phyloP scores from a whole-genome alignment of 2,329 filamentous ascomycete genomes.

The Sporothrix phasma region DNA sequence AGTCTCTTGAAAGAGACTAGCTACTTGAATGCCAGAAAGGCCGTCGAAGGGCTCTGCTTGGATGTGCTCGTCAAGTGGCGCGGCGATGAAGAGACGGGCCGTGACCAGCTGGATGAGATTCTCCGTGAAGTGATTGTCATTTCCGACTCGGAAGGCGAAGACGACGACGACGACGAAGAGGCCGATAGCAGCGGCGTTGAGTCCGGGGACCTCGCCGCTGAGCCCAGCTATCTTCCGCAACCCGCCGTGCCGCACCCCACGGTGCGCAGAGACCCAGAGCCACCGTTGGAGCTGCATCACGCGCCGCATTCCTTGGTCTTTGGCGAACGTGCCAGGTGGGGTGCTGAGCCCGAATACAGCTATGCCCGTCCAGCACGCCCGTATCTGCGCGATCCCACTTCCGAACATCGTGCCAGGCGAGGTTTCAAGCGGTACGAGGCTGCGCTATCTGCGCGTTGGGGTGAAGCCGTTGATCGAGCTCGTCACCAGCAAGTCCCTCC shows the following conservation, averaged over 20 bases:
- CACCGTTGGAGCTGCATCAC: not conserved
- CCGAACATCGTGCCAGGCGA: slow-evolving; percentile 19
- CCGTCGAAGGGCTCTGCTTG: slow-evolving; percentile 50
- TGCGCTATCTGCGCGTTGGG: slow-evolving; percentile 24
- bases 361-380: not conserved
- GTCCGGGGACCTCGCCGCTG: slow-evolving; percentile 11
- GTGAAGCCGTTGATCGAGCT: slow-evolving; percentile 25
- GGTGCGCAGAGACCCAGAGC: not conserved
- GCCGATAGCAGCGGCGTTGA: slow-evolving; percentile 18
- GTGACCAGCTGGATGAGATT: slow-evolving; percentile 58
- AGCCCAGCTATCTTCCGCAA: not conserved
- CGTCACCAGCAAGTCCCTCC: slow-evolving; percentile 12
- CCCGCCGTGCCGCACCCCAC: not conserved
- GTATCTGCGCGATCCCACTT: not conserved
- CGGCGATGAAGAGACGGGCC: slow-evolving; percentile 58
- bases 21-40: slow-evolving; percentile 51
- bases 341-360: not conserved
- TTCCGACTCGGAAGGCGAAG: slow-evolving; percentile 46
- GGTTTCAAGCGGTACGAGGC: slow-evolving; percentile 39
- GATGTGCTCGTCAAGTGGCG: slow-evolving; percentile 62
- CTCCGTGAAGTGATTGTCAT: slow-evolving; percentile 57
- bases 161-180: slow-evolving; percentile 30
- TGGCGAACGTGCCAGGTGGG: not conserved
- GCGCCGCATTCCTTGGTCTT: not conserved
- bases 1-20: slow-evolving; percentile 46